Evolutionary conservation across 371 early-diverging fungal genomes (phyloP).

Genomic region (Mortierella sp.): DNA sequence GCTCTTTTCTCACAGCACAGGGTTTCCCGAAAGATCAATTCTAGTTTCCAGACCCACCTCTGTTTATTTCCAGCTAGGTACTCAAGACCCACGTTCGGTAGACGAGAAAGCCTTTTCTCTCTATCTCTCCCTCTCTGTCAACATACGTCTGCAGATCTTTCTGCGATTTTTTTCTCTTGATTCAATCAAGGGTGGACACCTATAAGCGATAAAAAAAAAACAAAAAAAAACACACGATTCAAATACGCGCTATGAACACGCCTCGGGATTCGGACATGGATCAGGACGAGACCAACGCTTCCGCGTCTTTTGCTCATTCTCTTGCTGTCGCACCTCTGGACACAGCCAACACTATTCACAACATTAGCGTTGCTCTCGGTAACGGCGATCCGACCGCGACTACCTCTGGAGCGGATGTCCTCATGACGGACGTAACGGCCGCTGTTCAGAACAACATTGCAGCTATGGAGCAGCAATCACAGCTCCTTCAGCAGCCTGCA

Average conservation of each 20-base stretch:
- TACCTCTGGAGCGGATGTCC: constrained; percentile 12
- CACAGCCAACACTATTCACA: constrained; percentile 35
- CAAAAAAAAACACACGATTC: no score
- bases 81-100: no score
- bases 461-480: constrained; percentile 28
- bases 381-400: constrained; percentile 1
- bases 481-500: constrained; percentile 11
- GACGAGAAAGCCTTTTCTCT: neutral
- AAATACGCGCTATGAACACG: constrained; percentile 30
- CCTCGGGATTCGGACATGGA: constrained; percentile 49
- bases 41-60: no score
- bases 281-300: constrained; percentile 37
- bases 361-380: constrained; percentile 27
- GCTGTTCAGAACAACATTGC: constrained; percentile 30
- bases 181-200: no score
- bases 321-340: constrained; percentile 42
- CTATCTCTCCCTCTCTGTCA: neutral
- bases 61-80: no score
- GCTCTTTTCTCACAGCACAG: no score
- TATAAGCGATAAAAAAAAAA: no score
- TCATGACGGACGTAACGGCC: constrained; percentile 27
- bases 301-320: constrained; percentile 52
- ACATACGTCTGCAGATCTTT: no score
- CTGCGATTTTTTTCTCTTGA: no score
- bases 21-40: no score